Evolutionary conservation across 2,329 filamentous ascomycete species (phyloP).

Genomic region (Talaromyces verruculosus): DNA sequence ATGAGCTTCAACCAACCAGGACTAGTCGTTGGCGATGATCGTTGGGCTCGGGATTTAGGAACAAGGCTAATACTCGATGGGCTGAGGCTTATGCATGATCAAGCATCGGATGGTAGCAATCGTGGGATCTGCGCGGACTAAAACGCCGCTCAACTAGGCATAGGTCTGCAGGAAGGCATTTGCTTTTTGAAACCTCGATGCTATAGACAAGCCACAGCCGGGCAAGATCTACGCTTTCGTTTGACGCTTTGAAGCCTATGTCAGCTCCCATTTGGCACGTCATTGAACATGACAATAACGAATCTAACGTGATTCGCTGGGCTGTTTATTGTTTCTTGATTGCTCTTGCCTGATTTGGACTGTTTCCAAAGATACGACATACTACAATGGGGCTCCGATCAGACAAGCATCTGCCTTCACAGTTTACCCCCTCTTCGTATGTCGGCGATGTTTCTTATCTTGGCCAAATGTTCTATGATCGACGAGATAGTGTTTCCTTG

Average conservation of each 20-base stretch:
- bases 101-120: conserved; percentile 12
- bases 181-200: background rate
- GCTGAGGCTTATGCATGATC: conserved; percentile 7
- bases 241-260: background rate
- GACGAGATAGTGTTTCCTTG: background rate
- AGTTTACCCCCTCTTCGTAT: background rate
- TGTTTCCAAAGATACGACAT: background rate
- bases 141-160: background rate
- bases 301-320: background rate
- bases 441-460: conserved; percentile 16
- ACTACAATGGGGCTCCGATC: background rate
- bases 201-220: background rate
- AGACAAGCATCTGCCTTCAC: background rate
- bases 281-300: conserved; percentile 2
- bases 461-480: background rate
- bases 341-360: background rate
- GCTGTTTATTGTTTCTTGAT: background rate
- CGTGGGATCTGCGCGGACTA: background rate
- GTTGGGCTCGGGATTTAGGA: background rate
- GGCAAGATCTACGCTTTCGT: background rate
- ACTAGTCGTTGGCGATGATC: background rate
- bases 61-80: background rate
- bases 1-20: background rate
- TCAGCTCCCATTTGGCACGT: background rate
- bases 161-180: background rate